Conservation (phyloP, 768 basidiomycete species). For the Boletellus ananas region DNA sequence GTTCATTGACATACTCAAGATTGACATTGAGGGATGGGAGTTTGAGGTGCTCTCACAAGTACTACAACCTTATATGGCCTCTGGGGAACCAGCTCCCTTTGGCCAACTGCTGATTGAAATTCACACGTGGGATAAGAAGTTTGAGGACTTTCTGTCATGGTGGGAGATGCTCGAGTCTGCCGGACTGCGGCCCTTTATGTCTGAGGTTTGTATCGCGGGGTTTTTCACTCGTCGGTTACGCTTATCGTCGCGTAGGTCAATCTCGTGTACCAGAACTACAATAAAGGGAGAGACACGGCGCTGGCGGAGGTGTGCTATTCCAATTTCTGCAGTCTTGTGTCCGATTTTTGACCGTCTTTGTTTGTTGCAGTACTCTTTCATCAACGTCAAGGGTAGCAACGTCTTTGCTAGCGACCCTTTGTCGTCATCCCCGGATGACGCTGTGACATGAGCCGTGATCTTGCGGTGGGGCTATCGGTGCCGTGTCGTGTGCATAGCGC, state of each 20-base stretch:
- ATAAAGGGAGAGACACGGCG: slow-evolving; percentile 41
- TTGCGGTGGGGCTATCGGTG: neutral
- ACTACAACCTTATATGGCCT: slow-evolving; percentile 34
- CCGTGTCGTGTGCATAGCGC: slow-evolving; percentile 4
- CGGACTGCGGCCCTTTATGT: slow-evolving; percentile 46
- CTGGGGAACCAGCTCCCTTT: slow-evolving; percentile 40
- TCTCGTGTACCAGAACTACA: slow-evolving; percentile 57
- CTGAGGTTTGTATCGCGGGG: slow-evolving; percentile 30
- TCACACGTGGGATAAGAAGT: slow-evolving; percentile 36
- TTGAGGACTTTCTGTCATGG: slow-evolving; percentile 39
- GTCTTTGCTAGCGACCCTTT: slow-evolving; percentile 38
- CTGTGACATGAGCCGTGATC: slow-evolving; percentile 13
- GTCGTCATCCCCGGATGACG: neutral
- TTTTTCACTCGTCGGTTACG: neutral
- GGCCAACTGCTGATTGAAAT: slow-evolving; percentile 48
- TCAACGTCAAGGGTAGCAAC: slow-evolving; percentile 49
- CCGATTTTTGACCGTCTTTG: slow-evolving; percentile 2
- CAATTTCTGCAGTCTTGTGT: neutral
- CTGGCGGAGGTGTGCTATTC: slow-evolving; percentile 43
- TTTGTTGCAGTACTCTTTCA: slow-evolving; percentile 45
- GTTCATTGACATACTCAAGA: slow-evolving; percentile 40
- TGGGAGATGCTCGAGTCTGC: slow-evolving; percentile 46
- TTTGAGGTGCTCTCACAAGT: slow-evolving; percentile 42
- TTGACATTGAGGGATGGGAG: slow-evolving; percentile 49
- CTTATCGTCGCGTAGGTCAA: slow-evolving; percentile 42